phyloP scores from a whole-genome alignment of 1,284 basidiomycete genomes.

The Papiliotrema nemorosa region DNA sequence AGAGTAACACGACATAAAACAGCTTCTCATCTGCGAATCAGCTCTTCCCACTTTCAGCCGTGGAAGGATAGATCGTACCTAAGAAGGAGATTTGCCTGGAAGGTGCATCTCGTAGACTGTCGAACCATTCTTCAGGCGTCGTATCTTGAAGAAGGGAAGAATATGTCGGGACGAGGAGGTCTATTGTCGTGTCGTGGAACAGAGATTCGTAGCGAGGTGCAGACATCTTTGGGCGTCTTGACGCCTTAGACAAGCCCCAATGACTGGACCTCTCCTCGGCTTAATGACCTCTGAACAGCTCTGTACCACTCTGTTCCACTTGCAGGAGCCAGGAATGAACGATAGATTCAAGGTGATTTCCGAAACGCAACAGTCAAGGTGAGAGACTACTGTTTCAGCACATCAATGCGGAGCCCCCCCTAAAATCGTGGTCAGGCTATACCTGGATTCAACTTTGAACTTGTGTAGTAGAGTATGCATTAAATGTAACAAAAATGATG shows the following conservation, averaged over 20 bases:
- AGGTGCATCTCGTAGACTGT: constrained; percentile 30
- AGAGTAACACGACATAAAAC: constrained; percentile 61
- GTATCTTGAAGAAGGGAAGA: constrained; percentile 59
- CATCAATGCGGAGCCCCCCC: too few species aligned
- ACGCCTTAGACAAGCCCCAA: background rate
- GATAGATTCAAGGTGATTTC: too few species aligned
- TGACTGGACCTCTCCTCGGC: background rate
- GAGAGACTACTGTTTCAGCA: too few species aligned
- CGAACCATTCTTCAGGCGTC: constrained; percentile 5
- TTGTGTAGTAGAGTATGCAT: too few species aligned
- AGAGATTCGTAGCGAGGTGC: constrained; percentile 56
- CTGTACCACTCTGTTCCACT: too few species aligned
- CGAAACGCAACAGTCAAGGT: too few species aligned
- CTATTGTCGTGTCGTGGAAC: constrained; percentile 61
- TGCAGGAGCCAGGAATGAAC: too few species aligned
- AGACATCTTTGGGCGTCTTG: background rate
- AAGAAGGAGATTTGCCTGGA: constrained; percentile 58
- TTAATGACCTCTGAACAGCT: too few species aligned
- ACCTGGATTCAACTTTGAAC: too few species aligned
- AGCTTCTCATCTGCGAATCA: constrained; percentile 61
- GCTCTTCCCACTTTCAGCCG: constrained; percentile 6
- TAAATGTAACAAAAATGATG: background rate
- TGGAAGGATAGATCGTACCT: constrained; percentile 51
- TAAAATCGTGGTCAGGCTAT: too few species aligned
- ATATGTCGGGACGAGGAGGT: constrained; percentile 62